Evolutionary conservation across 2,329 filamentous ascomycete species (phyloP).

Genomic region (Calonectria henricotiae): DNA sequence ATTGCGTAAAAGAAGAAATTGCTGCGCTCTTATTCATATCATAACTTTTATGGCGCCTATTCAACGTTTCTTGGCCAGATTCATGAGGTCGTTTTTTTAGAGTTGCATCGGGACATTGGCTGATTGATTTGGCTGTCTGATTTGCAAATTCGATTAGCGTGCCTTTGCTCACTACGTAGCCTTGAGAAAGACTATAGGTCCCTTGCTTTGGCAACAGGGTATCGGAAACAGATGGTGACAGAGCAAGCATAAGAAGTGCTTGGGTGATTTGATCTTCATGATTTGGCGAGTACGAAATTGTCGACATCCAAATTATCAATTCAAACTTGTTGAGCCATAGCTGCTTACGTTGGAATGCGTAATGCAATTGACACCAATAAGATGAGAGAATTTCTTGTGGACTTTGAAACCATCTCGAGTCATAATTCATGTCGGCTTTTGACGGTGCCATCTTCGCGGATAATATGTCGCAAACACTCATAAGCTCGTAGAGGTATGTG

Average conservation of each 20-base stretch:
- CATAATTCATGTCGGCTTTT: conserved; percentile 34
- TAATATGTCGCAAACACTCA: background rate
- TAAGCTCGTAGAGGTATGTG: conserved; percentile 5
- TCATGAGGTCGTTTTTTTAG: background rate
- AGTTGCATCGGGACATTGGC: background rate
- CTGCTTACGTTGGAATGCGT: conserved; percentile 34
- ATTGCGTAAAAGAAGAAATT: background rate
- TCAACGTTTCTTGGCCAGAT: background rate
- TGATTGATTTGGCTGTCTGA: background rate
- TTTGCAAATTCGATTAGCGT: background rate
- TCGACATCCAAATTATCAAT: conserved; percentile 42
- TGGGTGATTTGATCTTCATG: conserved; percentile 38
- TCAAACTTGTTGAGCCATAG: conserved; percentile 42
- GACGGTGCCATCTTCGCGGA: background rate
- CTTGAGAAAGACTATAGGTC: conserved; percentile 14
- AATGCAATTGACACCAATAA: conserved; percentile 43
- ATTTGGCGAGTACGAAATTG: conserved; percentile 37
- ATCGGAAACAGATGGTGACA: background rate
- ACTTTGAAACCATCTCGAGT: conserved; percentile 40
- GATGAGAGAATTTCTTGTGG: conserved; percentile 17
- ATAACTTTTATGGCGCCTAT: conserved; percentile 11
- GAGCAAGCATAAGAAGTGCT: conserved; percentile 36
- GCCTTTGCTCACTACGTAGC: background rate
- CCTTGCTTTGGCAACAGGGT: background rate
- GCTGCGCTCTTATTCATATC: conserved; percentile 5